Conservation (phyloP, 2,329 filamentous ascomycete species). For the Pestalotiopsis sp. region DNA sequence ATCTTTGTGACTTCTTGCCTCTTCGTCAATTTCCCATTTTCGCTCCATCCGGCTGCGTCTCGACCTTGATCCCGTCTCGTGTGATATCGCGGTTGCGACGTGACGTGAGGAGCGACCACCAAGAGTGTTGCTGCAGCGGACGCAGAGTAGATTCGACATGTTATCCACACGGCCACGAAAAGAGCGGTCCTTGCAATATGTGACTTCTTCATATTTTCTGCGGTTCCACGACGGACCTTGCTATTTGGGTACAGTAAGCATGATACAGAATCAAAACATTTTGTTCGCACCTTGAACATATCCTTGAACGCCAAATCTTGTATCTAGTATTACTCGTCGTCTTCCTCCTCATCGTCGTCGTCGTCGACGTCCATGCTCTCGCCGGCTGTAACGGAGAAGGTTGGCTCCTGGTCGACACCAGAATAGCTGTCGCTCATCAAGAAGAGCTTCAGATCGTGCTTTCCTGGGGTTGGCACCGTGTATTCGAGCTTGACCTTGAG, state of each 20-base stretch:
- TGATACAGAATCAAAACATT: constrained; percentile 21
- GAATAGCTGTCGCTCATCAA: constrained; percentile 98
- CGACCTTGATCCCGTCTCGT: background rate
- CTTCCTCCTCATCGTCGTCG: constrained; percentile 74
- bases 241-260: constrained; percentile 36
- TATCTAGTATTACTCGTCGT: constrained; percentile 54
- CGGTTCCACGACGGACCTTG: constrained; percentile 6
- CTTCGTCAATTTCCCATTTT: background rate
- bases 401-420: constrained; percentile 93
- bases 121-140: too few species aligned
- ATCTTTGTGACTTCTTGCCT: background rate
- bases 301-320: constrained; percentile 4
- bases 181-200: background rate
- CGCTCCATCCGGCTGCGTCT: constrained; percentile 6
- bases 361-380: constrained; percentile 97
- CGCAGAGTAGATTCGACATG: too few species aligned
- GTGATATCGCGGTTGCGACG: background rate
- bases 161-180: background rate
- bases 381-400: constrained; percentile 80
- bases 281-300: constrained; percentile 25
- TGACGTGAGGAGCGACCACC: too few species aligned
- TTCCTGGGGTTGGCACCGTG: constrained; percentile 80
- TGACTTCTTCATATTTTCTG: background rate
- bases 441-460: constrained; percentile 87
- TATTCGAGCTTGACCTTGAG: constrained; percentile 84